Base-by-base conservation (phyloP, 2,329 filamentous ascomycete species). In the Venturia asperata region DNA sequence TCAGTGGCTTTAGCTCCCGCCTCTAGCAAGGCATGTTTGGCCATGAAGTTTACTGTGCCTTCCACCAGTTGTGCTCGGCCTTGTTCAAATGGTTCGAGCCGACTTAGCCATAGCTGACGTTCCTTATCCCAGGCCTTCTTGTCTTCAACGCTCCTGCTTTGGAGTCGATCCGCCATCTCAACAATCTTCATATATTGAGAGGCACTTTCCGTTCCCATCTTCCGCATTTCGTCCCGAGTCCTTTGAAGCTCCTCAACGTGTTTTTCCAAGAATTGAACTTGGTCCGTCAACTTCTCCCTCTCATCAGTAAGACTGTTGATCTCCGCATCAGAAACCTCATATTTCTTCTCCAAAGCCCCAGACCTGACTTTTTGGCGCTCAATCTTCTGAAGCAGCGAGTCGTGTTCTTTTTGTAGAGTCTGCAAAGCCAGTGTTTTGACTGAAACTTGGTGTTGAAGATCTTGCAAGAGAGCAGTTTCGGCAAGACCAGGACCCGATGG, bases 361-460 rank as follows among this genome's bases (percentile, higher is more conserved):
- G 77, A 80, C 68, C 80, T 80, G 17, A 76, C 77, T 60, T 81
- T 78, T 67, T 82, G 80, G 5, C 79, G 76, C 41, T 81, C 79
- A 27, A 82, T 78, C 34, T 81, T 82, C 24, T 81, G 77, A 3
- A 84, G 75, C 4, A 84, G 74, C 58, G 76, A 77, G 64, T 82
- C 77, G 69, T 85, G 81, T 70, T 84, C 82, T n/a, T 76, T 75
- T 69, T 83, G 81, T 7, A 84, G 73, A 1, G 80, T 82, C 67
- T 82, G 79, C 27, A 83, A 75, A 15, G 79, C 78, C 21, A 83
- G 73, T 5, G 82, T 80, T 68, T 83, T 83, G 65, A 83, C 74
- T 19, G 79, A 82, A 45, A 83, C 76, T 70, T 83, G 80, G 69
- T 83, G 81, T 68, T 83, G 82, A 9, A 84, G 74, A 62, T 81